Evolutionary conservation across 1,284 basidiomycete genomes (phyloP).

Genomic region (Cystobasidiaceae sp.): DNA sequence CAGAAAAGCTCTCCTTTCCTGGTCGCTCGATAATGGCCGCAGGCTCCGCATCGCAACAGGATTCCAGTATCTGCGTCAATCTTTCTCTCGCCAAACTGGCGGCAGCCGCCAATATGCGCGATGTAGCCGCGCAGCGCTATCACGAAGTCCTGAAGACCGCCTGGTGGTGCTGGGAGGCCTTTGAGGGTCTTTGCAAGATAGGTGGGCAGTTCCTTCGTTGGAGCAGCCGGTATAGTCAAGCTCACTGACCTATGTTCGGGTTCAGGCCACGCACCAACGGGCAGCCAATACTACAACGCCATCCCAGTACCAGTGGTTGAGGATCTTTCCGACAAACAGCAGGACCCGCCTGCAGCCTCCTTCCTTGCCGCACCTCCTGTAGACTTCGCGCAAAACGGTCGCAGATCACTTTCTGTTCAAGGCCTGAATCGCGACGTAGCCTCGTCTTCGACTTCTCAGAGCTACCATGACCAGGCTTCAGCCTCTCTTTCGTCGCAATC

Average conservation of each 20-base stretch:
- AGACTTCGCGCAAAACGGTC: too few species aligned
- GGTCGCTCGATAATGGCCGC: not conserved
- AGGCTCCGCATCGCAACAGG: not conserved
- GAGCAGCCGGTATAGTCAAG: too few species aligned
- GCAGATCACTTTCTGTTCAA: too few species aligned
- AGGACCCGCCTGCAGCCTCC: slow-evolving; percentile 6
- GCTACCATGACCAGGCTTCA: not conserved
- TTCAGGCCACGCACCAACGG: not conserved
- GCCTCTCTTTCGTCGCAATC: slow-evolving; percentile 1
- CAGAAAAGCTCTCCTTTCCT: slow-evolving; percentile 1
- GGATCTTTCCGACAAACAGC: slow-evolving; percentile 3
- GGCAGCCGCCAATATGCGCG: slow-evolving; percentile 65
- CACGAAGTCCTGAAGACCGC: slow-evolving; percentile 65
- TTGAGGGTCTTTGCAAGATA: slow-evolving; percentile 75
- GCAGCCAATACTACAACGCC: not conserved
- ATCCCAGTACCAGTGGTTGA: slow-evolving; percentile 22
- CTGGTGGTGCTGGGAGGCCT: slow-evolving; percentile 87
- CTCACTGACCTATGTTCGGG: not conserved
- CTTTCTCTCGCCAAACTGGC: slow-evolving; percentile 52
- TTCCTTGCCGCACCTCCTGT: slow-evolving; percentile 6
- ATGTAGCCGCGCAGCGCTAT: slow-evolving; percentile 66
- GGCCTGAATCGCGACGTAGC: too few species aligned
- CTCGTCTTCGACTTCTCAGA: too few species aligned
- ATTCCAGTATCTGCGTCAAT: slow-evolving; percentile 18
- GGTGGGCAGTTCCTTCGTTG: slow-evolving; percentile 55